Conservation (phyloP, 139 green algal species). For the Coccomyxa sp. region DNA sequence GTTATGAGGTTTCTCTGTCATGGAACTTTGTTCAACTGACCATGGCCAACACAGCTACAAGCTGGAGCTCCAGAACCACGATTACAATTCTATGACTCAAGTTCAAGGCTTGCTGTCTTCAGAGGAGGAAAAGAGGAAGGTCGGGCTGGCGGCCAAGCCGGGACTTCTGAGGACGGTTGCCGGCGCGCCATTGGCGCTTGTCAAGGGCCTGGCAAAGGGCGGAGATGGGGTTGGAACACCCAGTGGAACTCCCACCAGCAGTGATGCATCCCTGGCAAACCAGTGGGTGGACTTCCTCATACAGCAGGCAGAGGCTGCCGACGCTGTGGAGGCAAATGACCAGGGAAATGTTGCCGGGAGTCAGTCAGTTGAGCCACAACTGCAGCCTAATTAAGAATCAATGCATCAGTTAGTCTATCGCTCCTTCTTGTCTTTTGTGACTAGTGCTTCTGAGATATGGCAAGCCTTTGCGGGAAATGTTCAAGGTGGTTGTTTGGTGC, state of each 20-base stretch:
- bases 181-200: constrained; percentile 23
- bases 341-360: no score
- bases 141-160: neutral
- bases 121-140: constrained; percentile 38
- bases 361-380: no score
- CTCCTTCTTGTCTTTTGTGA: no score
- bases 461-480: no score
- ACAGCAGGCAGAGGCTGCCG: constrained; percentile 25
- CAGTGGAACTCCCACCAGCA: neutral
- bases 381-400: no score
- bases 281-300: constrained; percentile 62
- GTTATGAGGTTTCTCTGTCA: neutral
- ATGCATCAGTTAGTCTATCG: no score
- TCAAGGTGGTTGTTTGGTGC: no score
- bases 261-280: constrained; percentile 34
- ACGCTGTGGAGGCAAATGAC: neutral
- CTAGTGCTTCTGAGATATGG: no score
- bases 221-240: neutral
- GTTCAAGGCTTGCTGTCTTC: neutral
- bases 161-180: constrained; percentile 36
- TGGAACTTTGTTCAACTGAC: neutral
- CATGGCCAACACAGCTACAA: neutral
- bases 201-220: constrained; percentile 15
- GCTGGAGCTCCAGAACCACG: neutral
- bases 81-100: neutral